These are phyloP conservation scores for Hypsizygus marmoreus DNA, from an alignment of 768 basidiomycete species.

Conservation along the genomic window DNA sequence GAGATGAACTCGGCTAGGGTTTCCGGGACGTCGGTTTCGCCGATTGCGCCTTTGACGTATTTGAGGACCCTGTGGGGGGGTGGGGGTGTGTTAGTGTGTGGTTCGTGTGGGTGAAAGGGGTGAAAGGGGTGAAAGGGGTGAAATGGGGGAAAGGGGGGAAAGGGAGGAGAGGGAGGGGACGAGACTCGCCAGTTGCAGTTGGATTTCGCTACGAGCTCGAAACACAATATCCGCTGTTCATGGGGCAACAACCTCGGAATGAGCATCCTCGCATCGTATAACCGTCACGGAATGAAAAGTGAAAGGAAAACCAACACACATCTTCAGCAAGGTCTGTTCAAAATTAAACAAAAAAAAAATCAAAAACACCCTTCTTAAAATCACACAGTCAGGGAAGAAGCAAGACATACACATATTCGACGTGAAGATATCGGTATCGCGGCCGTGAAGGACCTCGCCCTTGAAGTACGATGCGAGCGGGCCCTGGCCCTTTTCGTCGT, in stretches of 20 bases:
- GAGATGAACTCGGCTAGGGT: slow-evolving; percentile 90
- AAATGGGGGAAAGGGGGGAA: too few species aligned
- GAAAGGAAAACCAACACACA: slow-evolving; percentile 43
- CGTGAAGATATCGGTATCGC: slow-evolving; percentile 89
- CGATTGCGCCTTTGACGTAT: slow-evolving; percentile 93
- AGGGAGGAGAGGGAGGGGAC: not conserved
- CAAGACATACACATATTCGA: slow-evolving; percentile 87
- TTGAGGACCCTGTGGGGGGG: slow-evolving; percentile 75
- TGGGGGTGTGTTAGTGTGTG: slow-evolving; percentile 12
- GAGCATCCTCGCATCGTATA: slow-evolving; percentile 15
- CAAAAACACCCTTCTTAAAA: slow-evolving; percentile 1
- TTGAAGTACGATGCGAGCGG: slow-evolving; percentile 97
- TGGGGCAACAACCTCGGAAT: slow-evolving; percentile 7
- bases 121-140: too few species aligned
- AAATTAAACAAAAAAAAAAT: too few species aligned
- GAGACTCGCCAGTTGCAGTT: slow-evolving; percentile 71
- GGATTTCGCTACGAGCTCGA: slow-evolving; percentile 75
- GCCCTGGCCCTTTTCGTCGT: slow-evolving; percentile 77
- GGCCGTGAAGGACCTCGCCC: slow-evolving; percentile 84
- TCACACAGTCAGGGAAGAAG: slow-evolving; percentile 10
- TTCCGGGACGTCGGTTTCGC: slow-evolving; percentile 94
- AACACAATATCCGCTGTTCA: slow-evolving; percentile 81
- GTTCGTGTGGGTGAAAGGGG: too few species aligned
- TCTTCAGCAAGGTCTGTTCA: slow-evolving; percentile 90
- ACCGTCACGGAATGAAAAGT: not conserved